phyloP scores from a whole-genome alignment of 768 basidiomycete species.

The Austroboletus festivus region DNA sequence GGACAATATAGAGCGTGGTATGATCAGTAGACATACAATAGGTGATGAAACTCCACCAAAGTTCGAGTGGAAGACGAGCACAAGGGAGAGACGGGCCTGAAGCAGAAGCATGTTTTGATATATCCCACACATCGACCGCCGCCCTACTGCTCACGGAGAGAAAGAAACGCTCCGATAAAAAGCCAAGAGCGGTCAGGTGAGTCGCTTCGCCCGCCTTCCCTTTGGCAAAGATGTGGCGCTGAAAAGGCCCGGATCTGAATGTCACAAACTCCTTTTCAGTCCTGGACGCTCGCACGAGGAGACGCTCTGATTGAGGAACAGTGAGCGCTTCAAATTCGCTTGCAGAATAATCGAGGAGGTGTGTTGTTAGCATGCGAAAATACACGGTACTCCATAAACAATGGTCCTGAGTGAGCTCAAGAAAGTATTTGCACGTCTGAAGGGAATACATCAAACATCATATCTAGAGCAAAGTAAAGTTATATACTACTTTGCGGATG shows the following conservation, averaged over 20 bases:
- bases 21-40: conserved; percentile 4
- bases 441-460: not conserved
- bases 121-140: conserved; percentile 16
- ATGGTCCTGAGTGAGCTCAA: not conserved
- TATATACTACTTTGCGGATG: conserved; percentile 7
- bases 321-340: conserved; percentile 6
- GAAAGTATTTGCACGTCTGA: conserved; percentile 13
- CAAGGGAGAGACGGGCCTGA: conserved; percentile 1
- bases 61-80: conserved; percentile 3
- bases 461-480: not conserved
- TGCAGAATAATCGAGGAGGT: not conserved
- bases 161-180: conserved; percentile 13
- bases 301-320: not conserved
- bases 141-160: conserved; percentile 7
- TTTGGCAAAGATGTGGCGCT: not conserved
- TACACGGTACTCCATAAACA: conserved; percentile 5
- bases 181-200: not conserved
- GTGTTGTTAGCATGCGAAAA: conserved; percentile 1
- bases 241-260: not conserved
- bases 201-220: not conserved
- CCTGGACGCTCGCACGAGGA: conserved; percentile 8
- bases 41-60: conserved; percentile 2
- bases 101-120: not conserved
- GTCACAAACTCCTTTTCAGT: conserved; percentile 4
- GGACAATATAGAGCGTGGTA: conserved; percentile 13